Conservation (phyloP, 495 filamentous ascomycete species). For the Tuber microsphaerosporum region DNA sequence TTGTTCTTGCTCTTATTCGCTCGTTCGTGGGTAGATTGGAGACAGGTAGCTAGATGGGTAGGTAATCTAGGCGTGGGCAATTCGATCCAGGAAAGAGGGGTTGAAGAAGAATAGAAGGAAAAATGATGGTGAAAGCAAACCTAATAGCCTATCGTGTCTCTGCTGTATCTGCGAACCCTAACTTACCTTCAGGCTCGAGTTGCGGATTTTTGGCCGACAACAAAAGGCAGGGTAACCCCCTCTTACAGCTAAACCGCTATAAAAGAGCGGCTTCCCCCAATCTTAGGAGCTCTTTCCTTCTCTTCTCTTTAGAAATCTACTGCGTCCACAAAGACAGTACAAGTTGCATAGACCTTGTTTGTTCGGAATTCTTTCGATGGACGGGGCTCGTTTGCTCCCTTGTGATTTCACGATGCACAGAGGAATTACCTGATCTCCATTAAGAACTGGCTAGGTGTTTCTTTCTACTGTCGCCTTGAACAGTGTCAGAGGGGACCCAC, state of each 20-base stretch:
- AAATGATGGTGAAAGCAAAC: background rate
- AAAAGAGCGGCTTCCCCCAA: slow-evolving; percentile 5
- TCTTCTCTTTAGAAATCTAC: slow-evolving; percentile 14
- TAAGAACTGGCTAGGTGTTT: slow-evolving; percentile 38
- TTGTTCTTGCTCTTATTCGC: background rate
- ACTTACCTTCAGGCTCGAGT: background rate
- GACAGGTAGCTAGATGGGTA: background rate
- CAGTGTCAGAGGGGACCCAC: slow-evolving; percentile 38
- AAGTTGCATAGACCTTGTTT: slow-evolving; percentile 13
- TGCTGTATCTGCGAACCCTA: background rate
- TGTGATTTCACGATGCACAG: slow-evolving; percentile 35
- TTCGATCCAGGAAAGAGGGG: background rate
- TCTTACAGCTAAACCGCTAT: background rate
- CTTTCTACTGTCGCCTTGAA: slow-evolving; percentile 23
- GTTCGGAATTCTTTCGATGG: slow-evolving; percentile 28
- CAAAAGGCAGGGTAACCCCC: slow-evolving; percentile 16
- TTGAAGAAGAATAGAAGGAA: background rate
- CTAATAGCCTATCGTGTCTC: background rate
- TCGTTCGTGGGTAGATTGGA: background rate
- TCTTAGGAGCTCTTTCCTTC: background rate
- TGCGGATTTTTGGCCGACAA: background rate
- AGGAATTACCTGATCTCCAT: slow-evolving; percentile 32
- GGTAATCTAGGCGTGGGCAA: background rate
- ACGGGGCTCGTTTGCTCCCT: slow-evolving; percentile 24
- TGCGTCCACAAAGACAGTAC: slow-evolving; percentile 27